Percentiles rank a stretch among this genome's conserved stretches.
Conservation (phyloP, 352 stramenopile species). For the Sclerospora graminicola region DNA sequence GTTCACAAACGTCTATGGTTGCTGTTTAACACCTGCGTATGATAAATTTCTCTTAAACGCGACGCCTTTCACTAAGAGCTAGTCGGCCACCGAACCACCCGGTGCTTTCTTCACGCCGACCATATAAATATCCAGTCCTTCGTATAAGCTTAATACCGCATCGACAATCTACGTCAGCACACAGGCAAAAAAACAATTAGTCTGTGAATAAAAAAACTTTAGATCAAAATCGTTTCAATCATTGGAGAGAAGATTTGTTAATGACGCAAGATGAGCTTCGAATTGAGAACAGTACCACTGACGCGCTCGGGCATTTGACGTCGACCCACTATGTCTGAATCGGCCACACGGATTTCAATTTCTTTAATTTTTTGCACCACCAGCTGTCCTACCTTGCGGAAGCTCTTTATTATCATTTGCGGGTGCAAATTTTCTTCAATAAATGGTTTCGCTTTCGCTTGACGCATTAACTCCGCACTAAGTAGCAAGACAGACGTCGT, state of each 20-base stretch:
- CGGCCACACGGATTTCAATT: slow-evolving; percentile 82
- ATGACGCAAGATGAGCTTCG: no score
- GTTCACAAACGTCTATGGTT: slow-evolving; percentile 96
- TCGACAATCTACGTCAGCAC: no score
- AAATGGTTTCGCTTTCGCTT: slow-evolving; percentile 96
- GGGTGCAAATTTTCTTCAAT: slow-evolving; percentile 96
- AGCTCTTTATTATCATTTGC: slow-evolving; percentile 87
- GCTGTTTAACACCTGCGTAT: slow-evolving; percentile 99
- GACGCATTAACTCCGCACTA: slow-evolving; percentile 94
- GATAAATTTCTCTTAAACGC: slow-evolving; percentile 99
- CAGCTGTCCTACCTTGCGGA: slow-evolving; percentile 75
- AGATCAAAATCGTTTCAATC: slow-evolving; percentile 29
- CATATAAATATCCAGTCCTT: slow-evolving; percentile 83
- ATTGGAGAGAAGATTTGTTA: slow-evolving; percentile 97
- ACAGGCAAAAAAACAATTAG: no score
- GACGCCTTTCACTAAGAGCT: slow-evolving; percentile 95
- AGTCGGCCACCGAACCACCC: no score
- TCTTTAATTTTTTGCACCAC: no score
- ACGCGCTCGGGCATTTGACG: slow-evolving; percentile 88
- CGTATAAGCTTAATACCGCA: slow-evolving; percentile 88
- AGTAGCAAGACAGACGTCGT: no score
- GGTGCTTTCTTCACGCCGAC: no score
- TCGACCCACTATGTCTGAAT: slow-evolving; percentile 62
- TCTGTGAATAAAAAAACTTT: no score
- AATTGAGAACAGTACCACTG: no score